Conservation (phyloP, 176 grass and related monocot genomes). For the Triticum monococcum region DNA sequence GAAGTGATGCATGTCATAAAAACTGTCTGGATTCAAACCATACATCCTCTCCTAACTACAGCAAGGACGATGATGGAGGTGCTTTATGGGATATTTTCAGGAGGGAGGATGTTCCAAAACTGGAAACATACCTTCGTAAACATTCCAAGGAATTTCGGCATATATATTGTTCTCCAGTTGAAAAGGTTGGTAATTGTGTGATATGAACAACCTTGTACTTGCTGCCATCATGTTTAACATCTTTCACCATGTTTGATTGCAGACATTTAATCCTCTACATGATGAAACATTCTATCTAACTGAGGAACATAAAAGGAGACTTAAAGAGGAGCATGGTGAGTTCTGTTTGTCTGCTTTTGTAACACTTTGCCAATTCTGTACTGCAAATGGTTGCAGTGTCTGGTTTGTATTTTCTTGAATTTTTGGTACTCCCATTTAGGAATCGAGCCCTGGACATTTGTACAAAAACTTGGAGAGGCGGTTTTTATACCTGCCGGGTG, state of each 20-base stretch:
- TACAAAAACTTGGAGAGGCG: conserved; percentile 75
- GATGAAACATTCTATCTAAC: conserved; percentile 78
- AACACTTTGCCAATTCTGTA: background rate
- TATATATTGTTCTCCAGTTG: conserved; percentile 55
- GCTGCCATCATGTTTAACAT: conserved; percentile 5
- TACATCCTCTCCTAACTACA: conserved; percentile 19
- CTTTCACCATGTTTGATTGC: conserved; percentile 26
- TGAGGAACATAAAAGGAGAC: conserved; percentile 58
- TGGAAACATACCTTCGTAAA: conserved; percentile 49
- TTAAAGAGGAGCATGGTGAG: conserved; percentile 77
- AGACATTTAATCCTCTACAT: conserved; percentile 72
- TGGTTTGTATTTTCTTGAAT: background rate
- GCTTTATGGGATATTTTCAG: conserved; percentile 88
- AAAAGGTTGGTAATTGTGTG: conserved; percentile 45
- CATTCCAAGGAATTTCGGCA: conserved; percentile 76
- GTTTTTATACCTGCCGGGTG: conserved; percentile 78
- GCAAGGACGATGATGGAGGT: conserved; percentile 33
- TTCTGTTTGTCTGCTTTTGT: conserved; percentile 14
- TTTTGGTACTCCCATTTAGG: conserved; percentile 36
- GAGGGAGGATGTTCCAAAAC: conserved; percentile 53
- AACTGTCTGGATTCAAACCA: conserved; percentile 24
- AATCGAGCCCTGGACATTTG: conserved; percentile 83
- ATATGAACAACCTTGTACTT: background rate
- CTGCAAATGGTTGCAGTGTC: background rate
- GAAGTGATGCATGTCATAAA: conserved; percentile 25